Percentiles rank a stretch among this genome's conserved stretches.
These are phyloP conservation scores for Royoungia palumana DNA, from an alignment of 768 basidiomycete species.

Conservation along the genomic window DNA sequence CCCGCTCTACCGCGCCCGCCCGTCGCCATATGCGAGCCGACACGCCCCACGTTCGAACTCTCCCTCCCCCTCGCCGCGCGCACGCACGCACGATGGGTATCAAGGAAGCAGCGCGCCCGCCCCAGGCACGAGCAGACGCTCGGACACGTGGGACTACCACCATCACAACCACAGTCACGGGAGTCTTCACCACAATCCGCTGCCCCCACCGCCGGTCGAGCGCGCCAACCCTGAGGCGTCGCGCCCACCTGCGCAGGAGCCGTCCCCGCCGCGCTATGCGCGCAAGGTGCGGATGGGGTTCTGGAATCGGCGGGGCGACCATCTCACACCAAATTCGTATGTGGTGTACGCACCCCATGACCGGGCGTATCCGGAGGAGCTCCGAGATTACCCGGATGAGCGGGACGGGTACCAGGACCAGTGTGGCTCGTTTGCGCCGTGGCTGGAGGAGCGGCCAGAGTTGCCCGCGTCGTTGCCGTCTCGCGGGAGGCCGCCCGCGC, in stretches of 20 bases:
- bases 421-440: slow-evolving; percentile 40
- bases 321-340: slow-evolving; percentile 51
- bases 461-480: slow-evolving; percentile 60
- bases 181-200: slow-evolving; percentile 19
- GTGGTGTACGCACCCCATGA: slow-evolving; percentile 65
- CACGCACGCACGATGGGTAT: slow-evolving; percentile 11
- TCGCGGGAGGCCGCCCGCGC: slow-evolving; percentile 48
- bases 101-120: background rate
- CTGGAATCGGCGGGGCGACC: slow-evolving; percentile 78
- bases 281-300: slow-evolving; percentile 50
- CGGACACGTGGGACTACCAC: no score
- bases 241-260: slow-evolving; percentile 25
- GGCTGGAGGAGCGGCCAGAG: slow-evolving; percentile 48
- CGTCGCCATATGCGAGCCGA: slow-evolving; percentile 20
- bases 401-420: slow-evolving; percentile 57
- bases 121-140: slow-evolving; percentile 7
- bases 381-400: slow-evolving; percentile 55
- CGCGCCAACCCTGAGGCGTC: slow-evolving; percentile 23
- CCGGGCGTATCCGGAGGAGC: slow-evolving; percentile 56
- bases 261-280: slow-evolving; percentile 29
- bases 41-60: background rate
- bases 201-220: slow-evolving; percentile 30
- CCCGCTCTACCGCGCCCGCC: slow-evolving; percentile 23
- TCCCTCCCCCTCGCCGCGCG: slow-evolving; percentile 10
- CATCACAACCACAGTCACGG: no score